Conservation (phyloP, 805 yeast genomes). For the Hanseniaspora lachancei region DNA sequence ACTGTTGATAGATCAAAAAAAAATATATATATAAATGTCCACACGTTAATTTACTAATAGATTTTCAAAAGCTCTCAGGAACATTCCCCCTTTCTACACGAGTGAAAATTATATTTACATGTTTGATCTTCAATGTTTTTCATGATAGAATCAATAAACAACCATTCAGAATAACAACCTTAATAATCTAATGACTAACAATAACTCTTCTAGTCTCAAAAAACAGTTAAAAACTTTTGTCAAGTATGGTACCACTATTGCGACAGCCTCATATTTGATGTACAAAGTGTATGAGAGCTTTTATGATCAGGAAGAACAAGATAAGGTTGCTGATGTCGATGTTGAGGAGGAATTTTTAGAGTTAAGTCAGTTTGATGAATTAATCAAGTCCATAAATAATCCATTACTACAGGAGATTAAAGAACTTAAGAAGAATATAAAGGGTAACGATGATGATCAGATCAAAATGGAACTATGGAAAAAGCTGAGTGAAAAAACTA, state of each 20-base stretch:
- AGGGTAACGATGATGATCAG: background rate
- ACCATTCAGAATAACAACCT: background rate
- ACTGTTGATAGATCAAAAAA: no score
- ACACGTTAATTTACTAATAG: background rate
- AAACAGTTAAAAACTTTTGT: background rate
- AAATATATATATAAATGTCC: no score
- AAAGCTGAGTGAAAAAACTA: constrained; percentile 1
- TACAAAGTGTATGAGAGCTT: constrained; percentile 6
- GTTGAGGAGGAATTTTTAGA: constrained; percentile 14
- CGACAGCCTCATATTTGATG: background rate
- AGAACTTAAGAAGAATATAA: background rate
- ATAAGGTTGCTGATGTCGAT: constrained; percentile 15
- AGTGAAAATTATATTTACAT: no score
- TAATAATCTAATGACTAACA: background rate
- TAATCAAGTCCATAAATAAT: constrained; percentile 1
- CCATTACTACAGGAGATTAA: constrained; percentile 1
- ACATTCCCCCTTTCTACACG: background rate
- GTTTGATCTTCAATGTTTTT: background rate
- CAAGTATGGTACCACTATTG: constrained; percentile 1
- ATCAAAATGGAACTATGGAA: constrained; percentile 1
- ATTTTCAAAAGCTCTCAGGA: background rate
- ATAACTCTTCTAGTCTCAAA: background rate
- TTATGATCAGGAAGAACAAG: constrained; percentile 15
- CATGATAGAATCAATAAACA: background rate
- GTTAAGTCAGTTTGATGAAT: constrained; percentile 14